Base-by-base conservation (phyloP, 345 rosid genomes). In the Eucalyptus polyanthemos region DNA sequence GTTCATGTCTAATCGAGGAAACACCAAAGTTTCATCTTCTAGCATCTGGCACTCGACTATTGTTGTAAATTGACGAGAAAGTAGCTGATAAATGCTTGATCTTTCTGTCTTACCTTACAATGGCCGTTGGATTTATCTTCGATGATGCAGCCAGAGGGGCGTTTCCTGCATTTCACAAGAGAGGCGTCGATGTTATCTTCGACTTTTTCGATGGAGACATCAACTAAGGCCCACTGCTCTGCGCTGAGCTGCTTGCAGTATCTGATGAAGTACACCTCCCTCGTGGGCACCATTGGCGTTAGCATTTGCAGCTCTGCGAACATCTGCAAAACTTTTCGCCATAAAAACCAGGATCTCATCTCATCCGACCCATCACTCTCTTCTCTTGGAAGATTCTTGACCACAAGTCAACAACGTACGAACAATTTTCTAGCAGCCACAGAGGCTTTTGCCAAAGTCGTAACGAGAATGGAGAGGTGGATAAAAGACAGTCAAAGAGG, bases 221-320 rank as follows among this genome's bases (percentile, higher is more conserved):
- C 99, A 8, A 97, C 97, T 17, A 98, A 93, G 83, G 96, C 99
- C 99, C 99, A 98, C 88, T 98, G 93, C 58, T 98, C 98, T 67
- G 96, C 93, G 58, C 95, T 94, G 24, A 98, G 91, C 86, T 98
- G 97, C 92, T 96, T 95, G 94, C 96, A 95, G 67, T 90, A 94
- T 90, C 99, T 93, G 76, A 97, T 95, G 72, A 96, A 98, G 92
- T 98, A 97, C 34, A 97, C 96, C 93, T 98, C 99, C 92, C 99
- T 95, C 1, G 98, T 95, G 45, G 98, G 94, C 87, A 98, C 99
- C 93, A 97, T 91, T 17, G 99, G 99, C 69, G 99, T 97, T 5
- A 98, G 96, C 96, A 97, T 95, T 83, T 98, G 99, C 89, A 95
- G 91, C 95, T 98, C 99, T 11, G 97, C 97, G 91, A 98, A 98